These are phyloP conservation scores for Pseudocercospora fuligena DNA, from an alignment of 2,329 filamentous ascomycete species.

Conservation along the genomic window DNA sequence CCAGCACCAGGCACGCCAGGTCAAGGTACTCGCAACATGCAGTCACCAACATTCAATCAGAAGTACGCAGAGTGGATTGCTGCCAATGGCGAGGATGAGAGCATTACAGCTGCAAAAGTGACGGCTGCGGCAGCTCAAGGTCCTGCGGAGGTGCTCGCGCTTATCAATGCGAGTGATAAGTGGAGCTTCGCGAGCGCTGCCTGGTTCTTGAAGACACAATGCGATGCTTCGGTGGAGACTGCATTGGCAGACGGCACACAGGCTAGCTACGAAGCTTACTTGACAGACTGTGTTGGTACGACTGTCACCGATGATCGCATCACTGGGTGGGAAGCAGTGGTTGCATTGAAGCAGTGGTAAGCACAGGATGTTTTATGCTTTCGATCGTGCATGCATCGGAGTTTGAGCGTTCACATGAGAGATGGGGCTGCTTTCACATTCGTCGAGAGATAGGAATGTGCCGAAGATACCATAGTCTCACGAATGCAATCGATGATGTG, in stretches of 20 bases:
- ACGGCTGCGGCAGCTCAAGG: conserved; percentile 38
- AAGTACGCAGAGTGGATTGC: conserved; percentile 59
- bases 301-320: conserved; percentile 52
- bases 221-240: conserved; percentile 49
- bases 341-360: conserved; percentile 38
- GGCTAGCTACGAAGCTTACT: conserved; percentile 58
- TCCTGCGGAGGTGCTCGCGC: conserved; percentile 53
- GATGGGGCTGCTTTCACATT: neutral
- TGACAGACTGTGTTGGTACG: conserved; percentile 60
- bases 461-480: neutral
- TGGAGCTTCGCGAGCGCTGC: conserved; percentile 63
- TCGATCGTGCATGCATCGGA: neutral
- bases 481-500: neutral
- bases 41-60: conserved; percentile 60
- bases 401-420: neutral
- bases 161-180: conserved; percentile 54
- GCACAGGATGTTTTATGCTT: neutral
- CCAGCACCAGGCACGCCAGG: conserved; percentile 60
- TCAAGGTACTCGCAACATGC: conserved; percentile 75
- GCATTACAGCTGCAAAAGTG: conserved; percentile 15
- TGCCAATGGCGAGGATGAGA: conserved; percentile 37
- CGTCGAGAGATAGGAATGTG: neutral
- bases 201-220: conserved; percentile 66
- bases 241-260: conserved; percentile 54
- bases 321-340: conserved; percentile 57